Base-by-base conservation (phyloP, 176 grass and related monocot genomes). In the Zoysia japonica region DNA sequence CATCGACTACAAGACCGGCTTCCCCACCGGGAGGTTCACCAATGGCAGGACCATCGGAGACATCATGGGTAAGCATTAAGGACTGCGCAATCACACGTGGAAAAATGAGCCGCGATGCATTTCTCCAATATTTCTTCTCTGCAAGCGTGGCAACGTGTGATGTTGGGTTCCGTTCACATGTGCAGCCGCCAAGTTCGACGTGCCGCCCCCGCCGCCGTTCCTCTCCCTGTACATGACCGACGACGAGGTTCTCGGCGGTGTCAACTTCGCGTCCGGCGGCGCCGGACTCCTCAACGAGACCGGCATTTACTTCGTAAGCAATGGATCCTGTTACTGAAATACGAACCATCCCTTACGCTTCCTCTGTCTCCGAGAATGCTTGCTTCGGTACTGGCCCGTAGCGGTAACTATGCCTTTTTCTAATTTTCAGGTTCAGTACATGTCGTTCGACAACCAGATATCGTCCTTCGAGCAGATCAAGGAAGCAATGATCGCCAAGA, bases 11-110 rank as follows among this genome's bases (percentile, higher is more conserved):
- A 9, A 66, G 19, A 80, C 9, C 2, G 86, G 89, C 37, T 70
- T 48, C 50, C 90, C 96, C 14, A 99, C 92, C 11, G 96, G 96
- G 13, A 81, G 96, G 71, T 99, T 99, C 88, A 93, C 90, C 67
- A 95, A 99, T 68, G 92, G 96, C 78, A 82, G 90, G 84, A 95
- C 96, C 69, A 93, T 95, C 67, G 96, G 92, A 3, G 96, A 99
- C 83, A 89, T 93, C 88, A 95, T 99, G 85, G 82, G 95, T 94
- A 71, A 83, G 83, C 83, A 14, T 28, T 28, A 28, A 28, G 28
- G 28, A 28, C 28, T 28, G 28, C 28, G 28, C 19, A 19, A 50
- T 8, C 6, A 7, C 37, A 35, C 67, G 19, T 17, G 54, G 28
- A 19, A 1, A 78, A n/a, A 55, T 9, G 20, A 61, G 16, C 15